Percentiles rank a stretch among this genome's conserved stretches.
Conservation (phyloP, 495 filamentous ascomycete genomes). For the Aspergillus kassunensis region DNA sequence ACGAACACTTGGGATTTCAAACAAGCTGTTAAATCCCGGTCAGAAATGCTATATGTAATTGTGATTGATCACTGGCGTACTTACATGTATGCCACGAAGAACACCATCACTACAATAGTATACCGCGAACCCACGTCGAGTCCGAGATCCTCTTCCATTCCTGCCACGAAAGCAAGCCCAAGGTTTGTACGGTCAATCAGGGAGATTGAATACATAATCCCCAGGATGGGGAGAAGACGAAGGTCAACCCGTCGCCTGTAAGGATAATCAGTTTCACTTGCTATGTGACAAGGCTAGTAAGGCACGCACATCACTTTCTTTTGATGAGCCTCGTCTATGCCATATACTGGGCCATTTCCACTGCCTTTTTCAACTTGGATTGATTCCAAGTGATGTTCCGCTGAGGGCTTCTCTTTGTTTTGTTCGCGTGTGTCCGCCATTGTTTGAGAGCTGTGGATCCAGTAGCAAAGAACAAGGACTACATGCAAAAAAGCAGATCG, state of each 20-base stretch:
- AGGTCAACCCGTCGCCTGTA: slow-evolving; percentile 12
- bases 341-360: slow-evolving; percentile 1
- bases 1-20: slow-evolving; percentile 17
- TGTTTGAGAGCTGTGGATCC: background rate
- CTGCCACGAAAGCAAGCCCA: slow-evolving; percentile 15
- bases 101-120: slow-evolving; percentile 18
- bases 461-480: background rate
- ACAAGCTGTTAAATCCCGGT: slow-evolving; percentile 1
- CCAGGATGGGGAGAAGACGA: slow-evolving; percentile 15
- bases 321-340: slow-evolving; percentile 18
- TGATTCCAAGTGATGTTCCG: slow-evolving; percentile 10
- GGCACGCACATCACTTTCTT: slow-evolving; percentile 14
- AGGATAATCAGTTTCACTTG: background rate
- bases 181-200: slow-evolving; percentile 18
- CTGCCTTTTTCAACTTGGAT: slow-evolving; percentile 8
- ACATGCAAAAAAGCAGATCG: too few species aligned
- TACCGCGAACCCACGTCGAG: slow-evolving; percentile 13
- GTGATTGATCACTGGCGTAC: background rate
- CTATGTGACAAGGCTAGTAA: background rate
- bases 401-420: slow-evolving; percentile 3
- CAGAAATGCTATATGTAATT: background rate
- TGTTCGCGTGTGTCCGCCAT: slow-evolving; percentile 1
- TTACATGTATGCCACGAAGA: slow-evolving; percentile 17
- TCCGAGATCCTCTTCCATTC: slow-evolving; percentile 16
- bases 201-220: slow-evolving; percentile 17